phyloP scores from a whole-genome alignment of 345 rosid genomes.

The Zanthoxylum bungeanum region DNA sequence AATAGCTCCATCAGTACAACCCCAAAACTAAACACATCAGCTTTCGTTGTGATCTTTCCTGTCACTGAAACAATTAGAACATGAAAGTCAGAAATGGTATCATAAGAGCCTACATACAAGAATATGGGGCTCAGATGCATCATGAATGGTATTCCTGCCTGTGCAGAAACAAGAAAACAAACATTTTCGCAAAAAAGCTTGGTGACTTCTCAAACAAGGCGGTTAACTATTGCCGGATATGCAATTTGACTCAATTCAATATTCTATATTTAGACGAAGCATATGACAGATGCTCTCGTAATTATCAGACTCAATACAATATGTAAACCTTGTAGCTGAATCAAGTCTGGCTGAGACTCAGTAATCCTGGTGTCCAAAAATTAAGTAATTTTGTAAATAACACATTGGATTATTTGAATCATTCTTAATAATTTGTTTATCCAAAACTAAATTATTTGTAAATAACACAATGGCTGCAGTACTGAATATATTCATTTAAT shows the following conservation, averaged over 20 bases:
- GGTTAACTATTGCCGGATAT: background rate
- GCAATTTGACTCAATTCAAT: background rate
- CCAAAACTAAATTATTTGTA: background rate
- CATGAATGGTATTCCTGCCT: background rate
- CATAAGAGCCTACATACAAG: conserved; percentile 1
- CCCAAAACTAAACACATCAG: conserved; percentile 74
- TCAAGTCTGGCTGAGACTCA: background rate
- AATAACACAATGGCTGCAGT: background rate
- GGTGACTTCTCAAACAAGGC: background rate
- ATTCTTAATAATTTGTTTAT: too few relatives aligned
- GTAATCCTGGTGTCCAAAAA: background rate
- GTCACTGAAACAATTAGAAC: conserved; percentile 42
- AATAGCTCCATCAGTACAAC: conserved; percentile 73
- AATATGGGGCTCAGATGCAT: background rate
- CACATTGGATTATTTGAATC: too few relatives aligned
- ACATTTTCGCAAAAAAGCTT: background rate
- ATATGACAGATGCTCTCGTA: background rate
- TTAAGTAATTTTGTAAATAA: background rate
- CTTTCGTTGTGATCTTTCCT: conserved; percentile 78
- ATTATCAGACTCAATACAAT: background rate
- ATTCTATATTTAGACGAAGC: background rate
- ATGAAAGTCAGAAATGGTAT: background rate
- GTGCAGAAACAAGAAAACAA: background rate
- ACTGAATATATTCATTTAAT: background rate
- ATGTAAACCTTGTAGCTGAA: background rate